phyloP scores from a whole-genome alignment of 2,329 filamentous ascomycete genomes.

The Coniochaeta pulveracea region DNA sequence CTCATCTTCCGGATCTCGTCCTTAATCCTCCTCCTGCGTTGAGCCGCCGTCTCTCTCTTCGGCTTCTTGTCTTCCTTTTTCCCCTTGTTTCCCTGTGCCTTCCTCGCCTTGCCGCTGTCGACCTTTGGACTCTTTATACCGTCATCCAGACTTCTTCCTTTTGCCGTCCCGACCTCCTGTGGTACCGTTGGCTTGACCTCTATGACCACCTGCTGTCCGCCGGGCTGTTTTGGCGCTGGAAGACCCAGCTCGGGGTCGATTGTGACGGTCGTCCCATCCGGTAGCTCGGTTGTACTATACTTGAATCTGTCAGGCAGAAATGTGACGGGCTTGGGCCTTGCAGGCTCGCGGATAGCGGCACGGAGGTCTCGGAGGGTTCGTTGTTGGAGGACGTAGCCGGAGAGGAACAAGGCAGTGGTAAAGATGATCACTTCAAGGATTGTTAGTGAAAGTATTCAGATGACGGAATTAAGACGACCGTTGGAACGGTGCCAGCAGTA shows the following conservation, averaged over 20 bases:
- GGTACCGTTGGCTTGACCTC: slow-evolving; percentile 24
- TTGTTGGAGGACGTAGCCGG: slow-evolving; percentile 81
- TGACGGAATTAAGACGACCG: background rate
- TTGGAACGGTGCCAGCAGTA: background rate
- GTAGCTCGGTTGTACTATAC: slow-evolving; percentile 30
- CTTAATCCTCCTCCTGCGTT: slow-evolving; percentile 46
- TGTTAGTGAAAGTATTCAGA: background rate
- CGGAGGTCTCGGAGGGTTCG: slow-evolving; percentile 71
- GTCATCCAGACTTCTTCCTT: slow-evolving; percentile 2
- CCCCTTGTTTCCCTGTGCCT: slow-evolving; percentile 4
- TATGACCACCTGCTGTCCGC: slow-evolving; percentile 16
- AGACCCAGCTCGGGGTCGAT: slow-evolving; percentile 17
- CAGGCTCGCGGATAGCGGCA: slow-evolving; percentile 50
- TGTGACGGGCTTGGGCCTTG: slow-evolving; percentile 33
- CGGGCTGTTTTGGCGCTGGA: slow-evolving; percentile 8
- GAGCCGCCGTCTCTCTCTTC: slow-evolving; percentile 37
- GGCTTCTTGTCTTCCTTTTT: slow-evolving; percentile 11
- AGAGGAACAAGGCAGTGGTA: slow-evolving; percentile 74
- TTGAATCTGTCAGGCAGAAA: slow-evolving; percentile 40
- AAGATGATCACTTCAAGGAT: slow-evolving; percentile 53
- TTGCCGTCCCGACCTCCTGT: slow-evolving; percentile 6
- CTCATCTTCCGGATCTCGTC: slow-evolving; percentile 40
- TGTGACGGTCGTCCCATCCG: slow-evolving; percentile 31
- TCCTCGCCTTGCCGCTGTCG: slow-evolving; percentile 3
- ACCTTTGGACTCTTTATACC: too few relatives aligned